Evolutionary conservation across 257 asterid species (phyloP), one percentile per base, ranked within the genome.

Genomic region (Scutellaria minor): DNA sequence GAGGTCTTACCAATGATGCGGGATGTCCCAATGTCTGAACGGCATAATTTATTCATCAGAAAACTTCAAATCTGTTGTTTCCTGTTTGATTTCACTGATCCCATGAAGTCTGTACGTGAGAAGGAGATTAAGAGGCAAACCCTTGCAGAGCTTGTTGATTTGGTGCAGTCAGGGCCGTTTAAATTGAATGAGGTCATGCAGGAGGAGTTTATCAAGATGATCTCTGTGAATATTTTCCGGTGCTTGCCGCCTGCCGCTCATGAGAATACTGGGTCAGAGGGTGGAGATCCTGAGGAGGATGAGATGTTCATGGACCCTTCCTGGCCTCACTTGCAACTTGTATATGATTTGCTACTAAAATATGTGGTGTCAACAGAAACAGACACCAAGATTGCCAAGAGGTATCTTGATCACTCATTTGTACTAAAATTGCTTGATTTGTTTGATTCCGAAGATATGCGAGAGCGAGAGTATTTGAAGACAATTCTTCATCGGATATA

Each of bases 71-170:
- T 81, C 11, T 93, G 98, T 65, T 84, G 97, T 55, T 60, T 79
- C 75, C 65, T 82, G 41, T 93, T 87, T 74, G 91, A 93, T 77
- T 93, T 88, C 84, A 10, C 80, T 2, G 96, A 93, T 52, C 78
- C 89, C 1, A 73, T 80, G 72, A 90, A 83, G 77, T 83, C 80
- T 13, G 82, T 80, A 0, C 88, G 93, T 1, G 96, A 93, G 78
- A 90, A 86, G 88, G 97, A 92, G 87, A 88, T 90, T 79, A 92
- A 88, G 88, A 82, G 96, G 82, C 98, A 90, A 74, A 89, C 93
- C 24, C 95, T 93, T n/a, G 61, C 84, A 0, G 95, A 93, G 88
- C 87, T 93, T 64, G 84, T 87, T 64, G 97, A 86, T 76, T 81
- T 93, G 82, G 85, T 93, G 73, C 96, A 89, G 72, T 83, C 93